These are phyloP conservation scores for Stephania yunnanensis DNA, from an alignment of 164 flowering plant genomes.

Conservation along the genomic window DNA sequence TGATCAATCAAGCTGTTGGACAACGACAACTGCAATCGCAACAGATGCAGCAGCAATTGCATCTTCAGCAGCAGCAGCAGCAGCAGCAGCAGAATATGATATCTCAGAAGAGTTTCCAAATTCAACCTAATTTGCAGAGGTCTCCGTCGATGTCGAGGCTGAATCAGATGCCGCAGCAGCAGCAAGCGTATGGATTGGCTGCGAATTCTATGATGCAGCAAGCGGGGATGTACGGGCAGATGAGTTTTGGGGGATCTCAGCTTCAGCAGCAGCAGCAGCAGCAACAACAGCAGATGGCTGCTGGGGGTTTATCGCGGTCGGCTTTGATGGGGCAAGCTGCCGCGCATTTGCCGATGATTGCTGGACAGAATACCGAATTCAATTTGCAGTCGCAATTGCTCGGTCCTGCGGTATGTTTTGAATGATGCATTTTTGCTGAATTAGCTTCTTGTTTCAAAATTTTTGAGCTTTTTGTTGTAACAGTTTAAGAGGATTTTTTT, in stretches of 20 bases:
- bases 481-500: slow-evolving; percentile 5
- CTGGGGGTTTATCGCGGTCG: slow-evolving; percentile 47
- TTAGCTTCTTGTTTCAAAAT: no score
- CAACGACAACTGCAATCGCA: slow-evolving; percentile 7
- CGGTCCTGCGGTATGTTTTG: slow-evolving; percentile 40
- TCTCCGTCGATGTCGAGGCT: slow-evolving; percentile 64
- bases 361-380: slow-evolving; percentile 58
- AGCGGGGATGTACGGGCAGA: slow-evolving; percentile 48
- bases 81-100: slow-evolving; percentile 32
- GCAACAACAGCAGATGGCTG: slow-evolving; percentile 35
- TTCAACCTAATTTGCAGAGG: slow-evolving; percentile 48
- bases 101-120: slow-evolving; percentile 35
- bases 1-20: background rate
- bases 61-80: slow-evolving; percentile 19
- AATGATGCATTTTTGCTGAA: no score
- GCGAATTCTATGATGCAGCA: slow-evolving; percentile 34
- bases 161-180: slow-evolving; percentile 39
- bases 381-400: slow-evolving; percentile 67
- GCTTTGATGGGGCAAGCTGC: slow-evolving; percentile 57
- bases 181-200: slow-evolving; percentile 25
- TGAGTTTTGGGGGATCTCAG: slow-evolving; percentile 45
- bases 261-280: slow-evolving; percentile 17
- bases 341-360: slow-evolving; percentile 55
- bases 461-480: no score
- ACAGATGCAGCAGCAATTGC: slow-evolving; percentile 30